Evolutionary conservation across 345 rosid species (phyloP).

Genomic region (Rhodamnia rubescens): DNA sequence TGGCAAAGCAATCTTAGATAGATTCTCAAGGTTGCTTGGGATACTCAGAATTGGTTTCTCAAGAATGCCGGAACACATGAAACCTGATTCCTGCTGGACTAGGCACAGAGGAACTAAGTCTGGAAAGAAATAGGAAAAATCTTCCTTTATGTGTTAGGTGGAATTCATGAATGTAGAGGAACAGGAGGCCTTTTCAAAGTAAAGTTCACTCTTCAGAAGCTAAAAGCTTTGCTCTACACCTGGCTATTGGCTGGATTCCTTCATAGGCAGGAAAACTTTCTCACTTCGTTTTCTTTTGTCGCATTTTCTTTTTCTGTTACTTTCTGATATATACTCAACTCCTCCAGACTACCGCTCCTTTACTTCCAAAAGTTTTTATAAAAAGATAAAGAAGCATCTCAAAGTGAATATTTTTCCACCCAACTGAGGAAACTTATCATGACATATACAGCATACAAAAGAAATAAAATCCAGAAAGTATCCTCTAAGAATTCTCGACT

Average conservation of each 20-base stretch:
- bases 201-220: not conserved
- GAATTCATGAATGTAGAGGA: not conserved
- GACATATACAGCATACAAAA: not conserved
- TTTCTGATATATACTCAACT: not conserved
- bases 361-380: not conserved
- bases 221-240: not conserved
- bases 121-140: not conserved
- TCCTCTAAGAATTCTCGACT: slow-evolving; percentile 2
- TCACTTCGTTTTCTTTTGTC: not conserved
- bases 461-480: not conserved
- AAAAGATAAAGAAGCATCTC: not conserved
- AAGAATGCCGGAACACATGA: not conserved
- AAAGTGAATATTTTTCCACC: not conserved
- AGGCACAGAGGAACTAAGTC: not conserved
- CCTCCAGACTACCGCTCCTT: not conserved
- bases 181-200: not conserved
- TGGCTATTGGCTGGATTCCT: not conserved
- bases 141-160: not conserved
- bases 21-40: not conserved
- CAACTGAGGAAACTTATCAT: not conserved
- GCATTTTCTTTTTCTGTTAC: not conserved
- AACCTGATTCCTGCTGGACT: not conserved
- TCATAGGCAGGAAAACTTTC: not conserved
- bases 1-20: not conserved
- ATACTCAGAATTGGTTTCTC: not conserved